These are phyloP conservation scores for Allium fistulosum DNA, from an alignment of 106 monocot species.

Conservation along the genomic window DNA sequence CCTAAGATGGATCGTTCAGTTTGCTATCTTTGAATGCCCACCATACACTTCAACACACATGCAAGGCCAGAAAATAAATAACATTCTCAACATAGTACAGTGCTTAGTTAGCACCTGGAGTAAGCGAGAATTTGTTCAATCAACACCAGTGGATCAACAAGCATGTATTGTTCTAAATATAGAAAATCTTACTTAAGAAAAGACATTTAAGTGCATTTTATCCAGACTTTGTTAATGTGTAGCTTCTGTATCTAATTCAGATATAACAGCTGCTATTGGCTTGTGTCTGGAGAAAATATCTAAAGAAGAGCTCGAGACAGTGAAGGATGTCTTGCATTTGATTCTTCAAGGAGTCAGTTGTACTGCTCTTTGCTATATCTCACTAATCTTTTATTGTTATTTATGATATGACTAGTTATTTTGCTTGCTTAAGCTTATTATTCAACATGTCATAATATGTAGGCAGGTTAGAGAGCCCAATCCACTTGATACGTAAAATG, in stretches of 20 bases:
- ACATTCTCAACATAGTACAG: constrained; percentile 41
- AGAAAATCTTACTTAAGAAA: neutral
- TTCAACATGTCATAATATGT: constrained; percentile 2
- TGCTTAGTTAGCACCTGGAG: constrained; percentile 61
- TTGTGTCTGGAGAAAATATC: constrained; percentile 74
- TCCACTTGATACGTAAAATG: constrained; percentile 81
- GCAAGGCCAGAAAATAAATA: constrained; percentile 27
- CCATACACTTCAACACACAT: constrained; percentile 21
- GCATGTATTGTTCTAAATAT: constrained; percentile 77
- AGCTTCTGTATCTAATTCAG: constrained; percentile 40
- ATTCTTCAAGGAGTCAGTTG: constrained; percentile 99
- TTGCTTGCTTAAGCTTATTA: neutral
- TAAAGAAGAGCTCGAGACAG: constrained; percentile 77
- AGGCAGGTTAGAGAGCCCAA: constrained; percentile 98
- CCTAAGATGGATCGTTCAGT: constrained; percentile 95
- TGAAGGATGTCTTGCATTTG: constrained; percentile 53
- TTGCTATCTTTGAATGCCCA: constrained; percentile 64
- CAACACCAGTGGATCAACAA: constrained; percentile 82
- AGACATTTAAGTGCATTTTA: constrained; percentile 1
- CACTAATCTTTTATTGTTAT: neutral
- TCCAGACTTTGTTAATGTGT: neutral
- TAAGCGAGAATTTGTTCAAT: constrained; percentile 78
- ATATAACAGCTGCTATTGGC: constrained; percentile 86
- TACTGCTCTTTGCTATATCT: constrained; percentile 21
- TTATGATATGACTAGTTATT: constrained; percentile 9